These are phyloP conservation scores for Citrus trifoliata DNA, from an alignment of 345 rosid species.

Conservation along the genomic window DNA sequence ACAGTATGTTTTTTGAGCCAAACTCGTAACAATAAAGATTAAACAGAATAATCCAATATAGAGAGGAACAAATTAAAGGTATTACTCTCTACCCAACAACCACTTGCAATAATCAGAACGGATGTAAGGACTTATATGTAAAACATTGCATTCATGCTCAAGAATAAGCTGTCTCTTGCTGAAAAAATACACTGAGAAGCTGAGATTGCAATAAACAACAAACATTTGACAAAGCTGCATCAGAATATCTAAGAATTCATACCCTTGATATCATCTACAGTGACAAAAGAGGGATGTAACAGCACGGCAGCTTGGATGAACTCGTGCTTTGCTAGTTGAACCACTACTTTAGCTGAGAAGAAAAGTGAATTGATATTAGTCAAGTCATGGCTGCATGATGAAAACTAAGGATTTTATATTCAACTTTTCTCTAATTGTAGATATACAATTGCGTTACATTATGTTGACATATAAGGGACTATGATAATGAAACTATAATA, in stretches of 20 bases:
- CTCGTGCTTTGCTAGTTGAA: conserved; percentile 51
- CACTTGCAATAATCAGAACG: background rate
- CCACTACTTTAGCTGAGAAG: conserved; percentile 69
- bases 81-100: background rate
- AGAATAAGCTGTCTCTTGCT: background rate
- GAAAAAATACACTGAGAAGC: background rate
- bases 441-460: background rate
- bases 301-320: conserved; percentile 62
- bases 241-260: conserved; percentile 9
- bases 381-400: background rate
- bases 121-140: background rate
- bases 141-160: background rate
- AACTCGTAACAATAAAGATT: background rate
- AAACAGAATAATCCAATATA: background rate
- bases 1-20: background rate
- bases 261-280: conserved; percentile 73
- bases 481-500: background rate
- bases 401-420: background rate
- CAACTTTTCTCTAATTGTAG: background rate
- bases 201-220: background rate
- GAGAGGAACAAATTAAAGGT: background rate
- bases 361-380: background rate
- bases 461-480: background rate
- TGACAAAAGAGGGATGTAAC: conserved; percentile 72
- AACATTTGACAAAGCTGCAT: background rate